A percentile compares a stretch with the other conserved stretches of the same genome.
Conservation (phyloP, 768 basidiomycete species). For the Dacryopinax spathularia region DNA sequence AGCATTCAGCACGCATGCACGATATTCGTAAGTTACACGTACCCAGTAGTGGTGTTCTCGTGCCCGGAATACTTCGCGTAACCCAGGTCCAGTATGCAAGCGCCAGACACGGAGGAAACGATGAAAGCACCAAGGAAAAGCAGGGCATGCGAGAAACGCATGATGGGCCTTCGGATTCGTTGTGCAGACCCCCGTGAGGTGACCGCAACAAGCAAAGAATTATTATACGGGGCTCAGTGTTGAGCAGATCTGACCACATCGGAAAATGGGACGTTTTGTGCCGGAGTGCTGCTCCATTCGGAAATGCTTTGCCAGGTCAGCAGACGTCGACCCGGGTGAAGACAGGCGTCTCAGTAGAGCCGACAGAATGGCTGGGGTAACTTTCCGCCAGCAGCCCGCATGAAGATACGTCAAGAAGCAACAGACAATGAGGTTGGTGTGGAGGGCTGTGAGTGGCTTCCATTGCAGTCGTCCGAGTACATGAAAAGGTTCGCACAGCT, state of each 20-base stretch:
- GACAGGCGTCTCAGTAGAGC: not conserved
- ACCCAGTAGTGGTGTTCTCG: not conserved
- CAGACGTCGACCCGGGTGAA: not conserved
- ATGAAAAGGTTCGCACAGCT: too few species aligned
- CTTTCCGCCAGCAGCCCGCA: not conserved
- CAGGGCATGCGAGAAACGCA: not conserved
- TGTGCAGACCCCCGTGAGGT: too few species aligned
- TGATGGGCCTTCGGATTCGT: not conserved
- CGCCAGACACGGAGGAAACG: not conserved
- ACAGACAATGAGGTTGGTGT: not conserved
- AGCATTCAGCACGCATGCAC: not conserved
- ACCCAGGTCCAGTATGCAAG: not conserved
- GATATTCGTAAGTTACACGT: not conserved
- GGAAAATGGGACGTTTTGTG: too few species aligned
- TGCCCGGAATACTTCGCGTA: not conserved
- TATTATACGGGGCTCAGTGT: too few species aligned
- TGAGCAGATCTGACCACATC: too few species aligned
- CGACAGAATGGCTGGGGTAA: not conserved
- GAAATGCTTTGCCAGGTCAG: not conserved
- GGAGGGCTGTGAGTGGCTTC: too few species aligned
- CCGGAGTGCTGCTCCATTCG: too few species aligned
- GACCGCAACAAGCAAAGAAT: too few species aligned
- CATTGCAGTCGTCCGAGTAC: too few species aligned
- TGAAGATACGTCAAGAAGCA: not conserved
- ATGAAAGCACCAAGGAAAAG: too few species aligned